Evolutionary conservation across 1,284 basidiomycete species (phyloP).

Genomic region (Trichosporon coremiiforme): DNA sequence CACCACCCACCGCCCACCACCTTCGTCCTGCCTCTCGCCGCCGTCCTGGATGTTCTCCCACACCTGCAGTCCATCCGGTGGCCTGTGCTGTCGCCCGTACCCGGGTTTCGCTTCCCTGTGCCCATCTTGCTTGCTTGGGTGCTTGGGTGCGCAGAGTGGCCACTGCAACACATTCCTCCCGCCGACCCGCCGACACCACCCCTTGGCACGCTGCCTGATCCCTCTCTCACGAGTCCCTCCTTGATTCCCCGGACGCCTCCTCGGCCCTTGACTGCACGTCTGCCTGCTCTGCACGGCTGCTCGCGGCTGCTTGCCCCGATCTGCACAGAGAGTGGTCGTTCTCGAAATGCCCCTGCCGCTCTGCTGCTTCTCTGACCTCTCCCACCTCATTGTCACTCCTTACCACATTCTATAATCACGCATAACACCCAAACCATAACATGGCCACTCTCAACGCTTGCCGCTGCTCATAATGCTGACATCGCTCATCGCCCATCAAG

Average conservation of each 20-base stretch:
- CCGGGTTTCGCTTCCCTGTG: not conserved
- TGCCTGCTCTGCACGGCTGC: not conserved
- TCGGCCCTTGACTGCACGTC: not conserved
- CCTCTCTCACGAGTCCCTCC: not conserved
- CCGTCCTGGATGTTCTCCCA: not conserved
- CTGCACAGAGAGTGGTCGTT: not conserved
- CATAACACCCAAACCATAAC: not conserved
- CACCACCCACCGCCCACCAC: not conserved
- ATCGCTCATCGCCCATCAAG: constrained; percentile 11
- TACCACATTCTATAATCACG: not conserved
- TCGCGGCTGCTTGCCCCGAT: no score
- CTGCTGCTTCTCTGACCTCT: not conserved
- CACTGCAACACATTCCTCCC: not conserved
- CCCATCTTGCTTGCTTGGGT: not conserved
- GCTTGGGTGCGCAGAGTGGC: not conserved
- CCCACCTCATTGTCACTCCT: not conserved
- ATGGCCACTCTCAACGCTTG: not conserved
- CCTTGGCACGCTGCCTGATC: constrained; percentile 1
- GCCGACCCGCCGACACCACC: no score
- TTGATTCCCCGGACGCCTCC: not conserved
- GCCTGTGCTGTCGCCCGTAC: not conserved
- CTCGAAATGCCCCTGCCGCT: not conserved
- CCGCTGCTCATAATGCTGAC: constrained; percentile 17
- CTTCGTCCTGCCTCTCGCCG: not conserved
- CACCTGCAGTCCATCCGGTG: not conserved